phyloP scores from a whole-genome alignment of 257 asterid species.

The Lavandula angustifolia region DNA sequence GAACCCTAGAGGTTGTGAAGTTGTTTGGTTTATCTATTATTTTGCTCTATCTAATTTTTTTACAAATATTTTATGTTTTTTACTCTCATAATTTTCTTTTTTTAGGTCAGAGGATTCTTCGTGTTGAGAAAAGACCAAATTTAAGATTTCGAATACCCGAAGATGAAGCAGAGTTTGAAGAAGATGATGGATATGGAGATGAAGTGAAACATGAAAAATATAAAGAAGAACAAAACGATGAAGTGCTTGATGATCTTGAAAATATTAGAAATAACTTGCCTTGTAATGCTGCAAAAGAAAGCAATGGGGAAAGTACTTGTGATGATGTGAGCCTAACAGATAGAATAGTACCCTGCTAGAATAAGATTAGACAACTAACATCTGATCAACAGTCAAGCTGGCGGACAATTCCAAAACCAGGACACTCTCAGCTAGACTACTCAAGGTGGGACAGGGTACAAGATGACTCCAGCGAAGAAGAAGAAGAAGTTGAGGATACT shows the following conservation, averaged over 20 bases:
- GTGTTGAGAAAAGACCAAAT: no score
- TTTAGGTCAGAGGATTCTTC: no score
- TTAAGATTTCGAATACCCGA: conserved; percentile 96
- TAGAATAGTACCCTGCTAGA: conserved; percentile 35
- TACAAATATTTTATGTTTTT: no score
- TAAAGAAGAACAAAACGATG: conserved; percentile 31
- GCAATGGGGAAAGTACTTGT: conserved; percentile 23
- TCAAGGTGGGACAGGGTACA: conserved; percentile 94
- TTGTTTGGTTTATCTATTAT: no score
- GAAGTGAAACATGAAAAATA: conserved; percentile 36
- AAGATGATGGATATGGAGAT: conserved; percentile 48
- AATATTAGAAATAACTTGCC: conserved; percentile 28
- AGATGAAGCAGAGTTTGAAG: conserved; percentile 81
- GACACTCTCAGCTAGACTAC: conserved; percentile 91
- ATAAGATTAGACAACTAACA: conserved; percentile 32
- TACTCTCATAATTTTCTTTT: no score
- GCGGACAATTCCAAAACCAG: conserved; percentile 85
- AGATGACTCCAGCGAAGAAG: conserved; percentile 83
- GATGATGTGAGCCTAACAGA: conserved; percentile 28
- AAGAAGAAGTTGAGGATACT: conserved; percentile 59
- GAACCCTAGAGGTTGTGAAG: no score
- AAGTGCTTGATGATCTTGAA: conserved; percentile 34
- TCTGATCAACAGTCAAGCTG: conserved; percentile 54
- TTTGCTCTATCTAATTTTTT: no score
- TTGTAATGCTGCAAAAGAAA: conserved; percentile 31